These are phyloP conservation scores for Dimargaris cristalligena DNA, from an alignment of 192 early-diverging fungal species.

Conservation along the genomic window DNA sequence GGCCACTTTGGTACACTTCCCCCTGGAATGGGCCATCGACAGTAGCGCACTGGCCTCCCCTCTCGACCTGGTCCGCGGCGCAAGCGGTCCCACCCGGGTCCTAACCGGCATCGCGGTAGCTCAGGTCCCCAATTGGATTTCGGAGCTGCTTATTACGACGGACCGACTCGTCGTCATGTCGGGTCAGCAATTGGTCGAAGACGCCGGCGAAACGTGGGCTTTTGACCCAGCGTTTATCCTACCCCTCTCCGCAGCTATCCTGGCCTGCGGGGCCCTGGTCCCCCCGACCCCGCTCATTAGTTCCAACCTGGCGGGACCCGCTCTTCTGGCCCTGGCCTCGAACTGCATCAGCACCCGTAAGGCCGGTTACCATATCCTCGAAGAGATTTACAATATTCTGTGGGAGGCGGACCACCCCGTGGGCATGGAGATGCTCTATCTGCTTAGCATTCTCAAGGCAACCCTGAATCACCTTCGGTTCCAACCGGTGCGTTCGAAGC, in stretches of 20 bases:
- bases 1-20: too few relatives aligned
- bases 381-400: background rate
- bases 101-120: background rate
- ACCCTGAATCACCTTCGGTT: background rate
- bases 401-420: background rate
- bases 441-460: background rate
- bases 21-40: too few relatives aligned
- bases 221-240: background rate
- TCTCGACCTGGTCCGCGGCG: background rate
- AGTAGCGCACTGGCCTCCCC: background rate
- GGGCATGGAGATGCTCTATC: background rate
- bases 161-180: background rate
- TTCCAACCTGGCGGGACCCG: background rate
- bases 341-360: background rate
- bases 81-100: too few relatives aligned
- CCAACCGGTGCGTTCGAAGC: background rate
- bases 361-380: background rate
- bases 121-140: background rate
- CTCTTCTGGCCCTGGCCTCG: background rate
- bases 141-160: background rate
- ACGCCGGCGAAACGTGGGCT: too few relatives aligned
- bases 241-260: background rate
- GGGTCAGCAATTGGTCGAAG: background rate
- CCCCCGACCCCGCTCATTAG: background rate
- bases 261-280: background rate